Evolutionary conservation across 2,329 filamentous ascomycete genomes (phyloP).

Genomic region (Microdochium trichocladiopsis): DNA sequence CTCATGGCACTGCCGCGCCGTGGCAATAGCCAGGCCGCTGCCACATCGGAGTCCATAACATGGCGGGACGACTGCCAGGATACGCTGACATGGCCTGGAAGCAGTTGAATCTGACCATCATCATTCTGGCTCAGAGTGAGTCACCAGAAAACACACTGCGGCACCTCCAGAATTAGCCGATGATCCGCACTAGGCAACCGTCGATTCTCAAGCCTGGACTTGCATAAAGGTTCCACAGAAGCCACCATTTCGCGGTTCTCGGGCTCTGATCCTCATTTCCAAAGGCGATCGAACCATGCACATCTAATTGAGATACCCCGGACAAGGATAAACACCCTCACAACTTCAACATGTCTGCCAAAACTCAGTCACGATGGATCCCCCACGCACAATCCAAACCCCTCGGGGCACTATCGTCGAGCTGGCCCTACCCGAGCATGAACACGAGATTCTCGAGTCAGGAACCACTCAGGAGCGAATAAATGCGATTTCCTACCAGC

Average conservation of each 20-base stretch:
- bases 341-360: not conserved
- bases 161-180: not conserved
- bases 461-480: not conserved
- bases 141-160: not conserved
- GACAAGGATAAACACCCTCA: not conserved
- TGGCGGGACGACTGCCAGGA: too few relatives aligned
- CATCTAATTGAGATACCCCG: too few relatives aligned
- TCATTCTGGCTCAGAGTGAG: not conserved
- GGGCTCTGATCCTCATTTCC: too few relatives aligned
- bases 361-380: not conserved
- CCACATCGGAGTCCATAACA: too few relatives aligned
- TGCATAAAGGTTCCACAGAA: too few relatives aligned
- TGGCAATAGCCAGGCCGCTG: too few relatives aligned
- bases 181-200: not conserved
- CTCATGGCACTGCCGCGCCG: too few relatives aligned
- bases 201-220: not conserved
- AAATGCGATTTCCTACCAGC: conserved; percentile 2
- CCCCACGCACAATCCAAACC: not conserved
- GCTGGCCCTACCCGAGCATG: not conserved
- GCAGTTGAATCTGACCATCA: not conserved
- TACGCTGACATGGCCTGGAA: too few relatives aligned
- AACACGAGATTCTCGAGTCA: not conserved
- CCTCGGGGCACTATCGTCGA: not conserved
- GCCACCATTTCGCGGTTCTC: too few relatives aligned
- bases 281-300: too few relatives aligned